Base-by-base conservation (phyloP, 2,329 filamentous ascomycete genomes). In the Fusarium udum region DNA sequence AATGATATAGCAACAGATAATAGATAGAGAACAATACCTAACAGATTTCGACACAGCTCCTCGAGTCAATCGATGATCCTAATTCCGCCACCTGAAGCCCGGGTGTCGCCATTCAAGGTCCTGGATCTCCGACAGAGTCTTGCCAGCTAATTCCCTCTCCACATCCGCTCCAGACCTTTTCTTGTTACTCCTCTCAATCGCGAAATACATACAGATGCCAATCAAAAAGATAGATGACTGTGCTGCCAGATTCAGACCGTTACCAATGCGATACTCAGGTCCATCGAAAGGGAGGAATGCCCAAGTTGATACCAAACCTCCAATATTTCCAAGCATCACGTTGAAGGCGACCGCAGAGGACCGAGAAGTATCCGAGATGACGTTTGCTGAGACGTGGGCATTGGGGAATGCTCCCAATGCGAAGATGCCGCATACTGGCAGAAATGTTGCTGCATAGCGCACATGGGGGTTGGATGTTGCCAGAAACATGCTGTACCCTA, bases 401-500 rank as follows among this genome's bases (percentile, higher is more conserved):
- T 57, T 57, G 28, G 53, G n/a, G 18, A 57, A 57, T 18, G 53
- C 53, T 46, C 53, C 53, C 39, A 57, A 10, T 6, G 39, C 53
- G 28, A 57, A 57, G 39, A 57, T 57, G 14, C 53, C 53, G n/a
- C 53, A 57, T 26, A 57, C 53, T 18, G 53, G 53, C 7, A 57
- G n/a, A 13, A 57, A 57, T 0, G 39, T 57, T 13, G 53, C 53
- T 1, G 39, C 53, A 18, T 57, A 57, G 16, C 53, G 53, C 16
- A 57, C 28, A 32, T 57, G 39, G 6, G 39, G 39, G n/a, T 57
- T 57, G 12, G 53, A 57, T 2, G 39, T 57, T 34, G 53, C 53
- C 3, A 57, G 53, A 57, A 57, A 57, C 53, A 57, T 57, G 28
- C 53, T 57, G 37, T 57, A 57, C 10, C 53, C 53, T 11, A 57